phyloP scores from a whole-genome alignment of 2,329 filamentous ascomycete species.

The Leptographium wingfieldii region DNA sequence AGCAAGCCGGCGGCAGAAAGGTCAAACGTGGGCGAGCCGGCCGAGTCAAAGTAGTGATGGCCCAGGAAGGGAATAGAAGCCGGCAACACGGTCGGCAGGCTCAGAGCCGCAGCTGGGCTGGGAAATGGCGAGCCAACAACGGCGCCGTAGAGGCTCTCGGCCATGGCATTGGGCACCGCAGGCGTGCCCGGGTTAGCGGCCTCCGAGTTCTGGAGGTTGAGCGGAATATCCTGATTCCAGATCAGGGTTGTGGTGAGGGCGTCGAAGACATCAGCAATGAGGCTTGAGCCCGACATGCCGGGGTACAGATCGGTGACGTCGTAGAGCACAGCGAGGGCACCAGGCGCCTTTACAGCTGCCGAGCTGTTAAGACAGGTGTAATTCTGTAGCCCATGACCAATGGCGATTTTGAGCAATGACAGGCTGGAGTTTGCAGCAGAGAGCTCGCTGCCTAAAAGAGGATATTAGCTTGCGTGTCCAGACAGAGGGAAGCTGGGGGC shows the following conservation, averaged over 20 bases:
- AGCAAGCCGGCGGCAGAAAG: constrained; percentile 29
- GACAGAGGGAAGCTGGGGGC: not conserved
- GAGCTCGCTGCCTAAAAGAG: constrained; percentile 28
- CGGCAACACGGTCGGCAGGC: constrained; percentile 18
- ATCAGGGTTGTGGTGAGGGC: constrained; percentile 28
- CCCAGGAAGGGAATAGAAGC: constrained; percentile 36
- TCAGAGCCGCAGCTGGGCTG: constrained; percentile 23
- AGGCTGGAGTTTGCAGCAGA: constrained; percentile 25
- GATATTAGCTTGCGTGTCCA: not conserved
- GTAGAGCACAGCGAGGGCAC: constrained; percentile 49
- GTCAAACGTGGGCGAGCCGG: constrained; percentile 45
- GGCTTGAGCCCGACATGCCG: constrained; percentile 23
- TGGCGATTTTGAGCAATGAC: constrained; percentile 39
- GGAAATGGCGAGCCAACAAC: constrained; percentile 33
- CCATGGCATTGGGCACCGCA: constrained; percentile 13
- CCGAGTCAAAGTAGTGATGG: constrained; percentile 52
- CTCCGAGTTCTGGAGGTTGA: constrained; percentile 27
- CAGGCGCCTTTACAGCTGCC: constrained; percentile 24
- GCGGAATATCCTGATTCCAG: constrained; percentile 29
- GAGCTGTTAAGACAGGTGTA: constrained; percentile 42
- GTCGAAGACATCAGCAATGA: constrained; percentile 26
- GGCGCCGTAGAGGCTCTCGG: constrained; percentile 25
- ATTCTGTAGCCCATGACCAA: constrained; percentile 57
- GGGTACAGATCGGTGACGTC: constrained; percentile 42
- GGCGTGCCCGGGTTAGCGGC: constrained; percentile 17